phyloP scores from a whole-genome alignment of 2,329 filamentous ascomycete species.

The Alternaria alternata region DNA sequence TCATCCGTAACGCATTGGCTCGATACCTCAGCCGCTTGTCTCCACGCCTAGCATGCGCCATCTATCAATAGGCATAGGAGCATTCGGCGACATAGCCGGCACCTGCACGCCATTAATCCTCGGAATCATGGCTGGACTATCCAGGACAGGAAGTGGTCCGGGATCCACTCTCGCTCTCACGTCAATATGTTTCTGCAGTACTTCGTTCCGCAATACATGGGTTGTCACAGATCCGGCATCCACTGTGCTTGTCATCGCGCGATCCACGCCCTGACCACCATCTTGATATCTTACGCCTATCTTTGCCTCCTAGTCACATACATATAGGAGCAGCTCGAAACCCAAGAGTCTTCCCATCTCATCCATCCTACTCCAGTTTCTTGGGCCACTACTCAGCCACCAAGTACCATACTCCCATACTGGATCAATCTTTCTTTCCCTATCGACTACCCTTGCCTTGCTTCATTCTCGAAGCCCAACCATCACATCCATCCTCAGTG shows the following conservation, averaged over 20 bases:
- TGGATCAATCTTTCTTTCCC: slow-evolving; percentile 23
- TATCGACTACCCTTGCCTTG: slow-evolving; percentile 20
- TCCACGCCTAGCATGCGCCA: slow-evolving; percentile 42
- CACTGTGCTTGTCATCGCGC: slow-evolving; percentile 48
- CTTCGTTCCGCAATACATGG: slow-evolving; percentile 51
- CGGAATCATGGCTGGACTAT: slow-evolving; percentile 46
- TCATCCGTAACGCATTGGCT: slow-evolving; percentile 48
- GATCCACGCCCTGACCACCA: slow-evolving; percentile 43
- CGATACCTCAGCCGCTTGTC: slow-evolving; percentile 43
- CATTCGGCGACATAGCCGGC: slow-evolving; percentile 45
- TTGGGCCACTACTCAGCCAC: slow-evolving; percentile 30
- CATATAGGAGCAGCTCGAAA: slow-evolving; percentile 47
- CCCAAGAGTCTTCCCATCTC: slow-evolving; percentile 29
- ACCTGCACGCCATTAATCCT: slow-evolving; percentile 48
- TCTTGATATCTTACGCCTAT: slow-evolving; percentile 36
- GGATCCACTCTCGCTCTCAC: slow-evolving; percentile 50
- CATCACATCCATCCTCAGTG: slow-evolving; percentile 2
- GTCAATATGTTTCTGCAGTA: slow-evolving; percentile 53
- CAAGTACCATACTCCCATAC: slow-evolving; percentile 19
- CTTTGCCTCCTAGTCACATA: slow-evolving; percentile 34
- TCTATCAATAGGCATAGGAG: slow-evolving; percentile 51
- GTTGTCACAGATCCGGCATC: slow-evolving; percentile 50
- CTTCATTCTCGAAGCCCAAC: slow-evolving; percentile 12
- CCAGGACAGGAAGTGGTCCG: slow-evolving; percentile 44
- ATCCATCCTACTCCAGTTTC: slow-evolving; percentile 36